A percentile compares a stretch with the other conserved stretches of the same genome.
Conservation (phyloP, 2,329 filamentous ascomycete genomes). For the Neonectria hederae region DNA sequence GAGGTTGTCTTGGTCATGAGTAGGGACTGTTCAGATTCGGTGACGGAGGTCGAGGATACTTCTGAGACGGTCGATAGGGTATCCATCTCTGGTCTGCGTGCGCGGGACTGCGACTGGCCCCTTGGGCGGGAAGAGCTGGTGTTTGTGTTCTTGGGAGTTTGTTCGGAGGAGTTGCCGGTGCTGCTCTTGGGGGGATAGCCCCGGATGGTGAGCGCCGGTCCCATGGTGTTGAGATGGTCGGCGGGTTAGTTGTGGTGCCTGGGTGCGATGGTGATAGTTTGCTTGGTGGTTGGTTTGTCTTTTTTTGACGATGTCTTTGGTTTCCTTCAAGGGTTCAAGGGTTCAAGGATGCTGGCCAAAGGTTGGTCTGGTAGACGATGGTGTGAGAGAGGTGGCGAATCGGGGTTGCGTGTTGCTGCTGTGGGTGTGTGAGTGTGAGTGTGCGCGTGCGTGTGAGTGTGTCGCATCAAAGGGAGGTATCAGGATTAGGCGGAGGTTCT, state of each 20-base stretch:
- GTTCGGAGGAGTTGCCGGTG: constrained; percentile 27
- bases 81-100: constrained; percentile 33
- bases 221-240: constrained; percentile 28
- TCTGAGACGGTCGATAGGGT: constrained; percentile 41
- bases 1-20: constrained; percentile 15
- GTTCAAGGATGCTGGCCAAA: background rate
- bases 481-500: background rate
- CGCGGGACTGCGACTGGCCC: constrained; percentile 34
- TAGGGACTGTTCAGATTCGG: constrained; percentile 9
- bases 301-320: no score
- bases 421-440: constrained; percentile 22
- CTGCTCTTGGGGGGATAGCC: constrained; percentile 36
- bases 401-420: background rate
- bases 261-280: background rate
- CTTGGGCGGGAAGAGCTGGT: constrained; percentile 28
- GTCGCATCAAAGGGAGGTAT: constrained; percentile 25
- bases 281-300: constrained; percentile 10
- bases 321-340: background rate
- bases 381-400: background rate
- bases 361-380: constrained; percentile 24
- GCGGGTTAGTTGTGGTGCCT: background rate
- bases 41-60: constrained; percentile 28
- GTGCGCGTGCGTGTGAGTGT: constrained; percentile 18
- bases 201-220: constrained; percentile 37
- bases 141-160: constrained; percentile 27